Evolutionary conservation across 768 basidiomycete species (phyloP), one percentile per base, ranked within the genome.

Genomic region (Lactarius indigo): DNA sequence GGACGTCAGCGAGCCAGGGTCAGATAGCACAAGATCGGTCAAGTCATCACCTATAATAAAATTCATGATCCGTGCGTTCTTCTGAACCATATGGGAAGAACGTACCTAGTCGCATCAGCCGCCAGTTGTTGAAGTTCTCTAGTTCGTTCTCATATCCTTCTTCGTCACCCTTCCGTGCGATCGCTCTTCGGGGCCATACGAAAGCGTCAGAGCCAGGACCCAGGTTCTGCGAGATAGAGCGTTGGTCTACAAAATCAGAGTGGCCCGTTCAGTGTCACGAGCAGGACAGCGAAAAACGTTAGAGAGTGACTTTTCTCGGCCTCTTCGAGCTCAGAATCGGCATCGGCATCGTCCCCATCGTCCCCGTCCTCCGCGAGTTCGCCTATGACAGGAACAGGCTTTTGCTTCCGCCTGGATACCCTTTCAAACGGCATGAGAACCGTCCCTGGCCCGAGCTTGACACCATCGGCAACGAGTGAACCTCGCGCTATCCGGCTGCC

Each of bases 401-500:
- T 60, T 63, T 74, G 79, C 50, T 78, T 78, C 75, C 77, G 81
- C 72, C 76, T 84, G n/a, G 89, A 90, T 65, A 98, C 78, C 60
- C 91, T 81, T 70, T 88, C 86, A 73, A 93, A 96, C 18, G 86
- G 84, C 56, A 79, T 77, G 58, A 97, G 73, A 54, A 73, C 78
- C 10, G 88, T 90, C 42, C 84, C 79, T n/a, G 88, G 87, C 0
- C 94, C 96, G 18, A 98, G 75, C 37, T 83, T 79, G 1, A 96
- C 94, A 20, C 85, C 88, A 69, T 95, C 91, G 0, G 87, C 93
- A 35, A 98, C 81, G 69, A 99, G 75, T 69, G 87, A 91, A 0
- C 97, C 96, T 39, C 80, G 80, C 13, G 85, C 84, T n/a, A 99
- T 79, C 6, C 74, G 78, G 63, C 85, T 86, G 54, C 82, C 83